Evolutionary conservation across 2,329 filamentous ascomycete species (phyloP), one percentile per base, ranked within the genome.

Genomic region (Ophiosphaerella narmari): DNA sequence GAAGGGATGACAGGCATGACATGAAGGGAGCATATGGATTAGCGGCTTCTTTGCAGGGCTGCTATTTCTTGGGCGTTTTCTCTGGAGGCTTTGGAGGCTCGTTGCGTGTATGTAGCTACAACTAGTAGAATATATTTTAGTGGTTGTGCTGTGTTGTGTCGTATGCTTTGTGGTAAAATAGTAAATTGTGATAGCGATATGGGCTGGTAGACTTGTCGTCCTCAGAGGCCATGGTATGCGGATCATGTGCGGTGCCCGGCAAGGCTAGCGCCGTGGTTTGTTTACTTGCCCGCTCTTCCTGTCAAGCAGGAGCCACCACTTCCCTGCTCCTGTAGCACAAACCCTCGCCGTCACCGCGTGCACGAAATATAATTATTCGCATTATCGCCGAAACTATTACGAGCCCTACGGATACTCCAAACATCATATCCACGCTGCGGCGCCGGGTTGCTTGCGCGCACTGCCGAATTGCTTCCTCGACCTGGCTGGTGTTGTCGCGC

Each of bases 351-450:
- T 57, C 48, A 56, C 63, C 54, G 58, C 60, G 48, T 48, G 46
- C 50, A 56, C 50, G 48, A 52, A 21, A 3, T 21, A 21, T 21
- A 21, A 21, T 52, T 67, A 71, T 71, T 69, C 64, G 57, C 63
- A 57, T 70, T 67, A 70, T 58, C 62, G 51, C 60, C 60, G 48
- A 43, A 67, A 68, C 67, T 57, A 53, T 60, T 70, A 70, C 63
- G 54, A 53, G 39, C 38, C 39, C 40, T 46, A 57, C 56, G 39
- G 39, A 54, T 50, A 47, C 14, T 26, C 36, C 29, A 32, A 48
- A 41, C 40, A 55, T 49, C 47, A 46, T 54, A 38, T 46, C 12
- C 5, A 37, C 43, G 34, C 45, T 21, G 39, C 39, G 26, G 32
- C 18, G 23, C n/a, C 45, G 24, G 23, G 13, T 31, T 42, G 39